A percentile compares a stretch with the other conserved stretches of the same genome.
phyloP scores from a whole-genome alignment of 306 rosid genomes.

The Quillaja saponaria region DNA sequence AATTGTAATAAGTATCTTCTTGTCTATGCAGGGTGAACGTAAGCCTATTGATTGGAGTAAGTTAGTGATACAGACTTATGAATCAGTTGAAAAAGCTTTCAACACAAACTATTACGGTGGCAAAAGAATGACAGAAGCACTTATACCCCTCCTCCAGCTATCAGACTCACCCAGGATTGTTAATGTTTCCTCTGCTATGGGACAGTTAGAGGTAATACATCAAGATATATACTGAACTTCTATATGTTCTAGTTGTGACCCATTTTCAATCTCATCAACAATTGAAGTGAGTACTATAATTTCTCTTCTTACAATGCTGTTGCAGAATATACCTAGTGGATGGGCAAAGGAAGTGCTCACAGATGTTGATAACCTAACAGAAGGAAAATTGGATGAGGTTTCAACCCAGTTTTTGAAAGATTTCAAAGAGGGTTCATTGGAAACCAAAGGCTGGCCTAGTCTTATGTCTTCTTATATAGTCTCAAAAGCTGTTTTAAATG shows the following conservation, averaged over 20 bases:
- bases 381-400: slow-evolving; percentile 43
- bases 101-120: not conserved
- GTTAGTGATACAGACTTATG: not conserved
- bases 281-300: too few relatives aligned
- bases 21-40: not conserved
- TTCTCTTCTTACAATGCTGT: not conserved
- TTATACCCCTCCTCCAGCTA: not conserved
- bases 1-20: too few relatives aligned
- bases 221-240: too few relatives aligned
- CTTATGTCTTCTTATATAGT: slow-evolving; percentile 27
- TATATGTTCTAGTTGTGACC: too few relatives aligned
- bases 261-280: too few relatives aligned
- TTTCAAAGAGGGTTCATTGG: slow-evolving; percentile 40
- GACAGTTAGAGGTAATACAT: not conserved
- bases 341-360: slow-evolving; percentile 39
- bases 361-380: slow-evolving; percentile 45
- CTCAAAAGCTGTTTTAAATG: slow-evolving; percentile 57
- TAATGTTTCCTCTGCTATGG: not conserved
- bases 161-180: not conserved
- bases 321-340: slow-evolving; percentile 40
- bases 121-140: not conserved
- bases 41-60: not conserved
- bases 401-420: slow-evolving; percentile 39
- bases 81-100: not conserved
- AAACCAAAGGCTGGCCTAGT: slow-evolving; percentile 50